Conservation (phyloP, 495 filamentous ascomycete species). For the Penicillium taxi region DNA sequence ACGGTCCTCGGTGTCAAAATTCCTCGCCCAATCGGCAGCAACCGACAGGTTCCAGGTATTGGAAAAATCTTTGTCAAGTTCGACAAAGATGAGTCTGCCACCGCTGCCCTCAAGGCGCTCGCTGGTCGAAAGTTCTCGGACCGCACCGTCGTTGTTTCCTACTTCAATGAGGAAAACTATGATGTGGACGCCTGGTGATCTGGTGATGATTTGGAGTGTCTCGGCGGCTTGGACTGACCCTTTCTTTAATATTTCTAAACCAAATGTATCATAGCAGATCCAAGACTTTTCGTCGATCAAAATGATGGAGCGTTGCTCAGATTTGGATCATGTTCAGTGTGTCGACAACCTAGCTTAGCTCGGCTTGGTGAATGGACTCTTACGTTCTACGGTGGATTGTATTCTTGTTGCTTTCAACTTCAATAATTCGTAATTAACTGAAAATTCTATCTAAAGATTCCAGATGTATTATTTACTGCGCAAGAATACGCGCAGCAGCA, state of each 20-base stretch:
- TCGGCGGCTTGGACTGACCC: too few relatives aligned
- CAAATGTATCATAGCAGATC: slow-evolving; percentile 16
- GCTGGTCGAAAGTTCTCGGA: slow-evolving; percentile 93
- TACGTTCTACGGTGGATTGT: too few relatives aligned
- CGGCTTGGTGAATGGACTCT: too few relatives aligned
- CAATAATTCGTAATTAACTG: too few relatives aligned
- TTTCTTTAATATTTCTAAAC: slow-evolving; percentile 2
- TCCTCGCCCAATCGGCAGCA: slow-evolving; percentile 74
- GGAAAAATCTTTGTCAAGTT: slow-evolving; percentile 98
- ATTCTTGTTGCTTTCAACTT: too few relatives aligned
- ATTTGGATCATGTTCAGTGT: too few relatives aligned
- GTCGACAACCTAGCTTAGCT: too few relatives aligned
- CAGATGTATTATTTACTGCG: slow-evolving; percentile 2
- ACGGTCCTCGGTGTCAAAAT: slow-evolving; percentile 79
- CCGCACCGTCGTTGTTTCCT: slow-evolving; percentile 91
- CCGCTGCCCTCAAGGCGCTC: slow-evolving; percentile 72
- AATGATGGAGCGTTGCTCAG: too few relatives aligned
- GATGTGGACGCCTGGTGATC: slow-evolving; percentile 23
- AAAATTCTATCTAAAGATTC: background rate
- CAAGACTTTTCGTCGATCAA: too few relatives aligned
- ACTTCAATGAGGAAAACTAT: slow-evolving; percentile 63
- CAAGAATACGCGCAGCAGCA: slow-evolving; percentile 32
- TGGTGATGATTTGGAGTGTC: too few relatives aligned
- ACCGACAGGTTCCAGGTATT: slow-evolving; percentile 75
- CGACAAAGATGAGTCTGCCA: slow-evolving; percentile 67